A percentile compares a stretch with the other conserved stretches of the same genome.
Conservation (phyloP, 2,329 filamentous ascomycete species). For the Epichloe festucae region DNA sequence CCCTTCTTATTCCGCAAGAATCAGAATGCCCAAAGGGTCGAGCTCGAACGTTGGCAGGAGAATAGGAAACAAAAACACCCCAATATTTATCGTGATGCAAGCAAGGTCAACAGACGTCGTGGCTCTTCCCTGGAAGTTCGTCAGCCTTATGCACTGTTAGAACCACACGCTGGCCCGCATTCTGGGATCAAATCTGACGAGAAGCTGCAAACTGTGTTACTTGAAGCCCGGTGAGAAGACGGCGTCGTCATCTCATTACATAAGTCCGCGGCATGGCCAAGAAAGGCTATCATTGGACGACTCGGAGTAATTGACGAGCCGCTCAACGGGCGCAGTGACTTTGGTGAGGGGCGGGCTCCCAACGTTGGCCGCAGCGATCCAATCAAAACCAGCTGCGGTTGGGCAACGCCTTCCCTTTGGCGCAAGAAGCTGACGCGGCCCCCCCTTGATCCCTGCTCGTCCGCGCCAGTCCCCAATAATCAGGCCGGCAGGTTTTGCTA, state of each 20-base stretch:
- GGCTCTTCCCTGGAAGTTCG: constrained; percentile 8
- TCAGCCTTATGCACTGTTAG: constrained; percentile 8
- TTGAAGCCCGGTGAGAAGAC: neutral
- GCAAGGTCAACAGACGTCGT: constrained; percentile 1
- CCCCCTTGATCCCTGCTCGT: constrained; percentile 9
- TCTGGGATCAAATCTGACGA: constrained; percentile 1
- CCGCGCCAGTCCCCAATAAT: constrained; percentile 3
- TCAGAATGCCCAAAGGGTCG: too few species aligned
- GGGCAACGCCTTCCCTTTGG: constrained; percentile 1
- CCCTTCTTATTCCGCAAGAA: neutral
- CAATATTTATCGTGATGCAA: neutral
- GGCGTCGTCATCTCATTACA: constrained; percentile 7
- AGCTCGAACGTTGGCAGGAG: too few species aligned
- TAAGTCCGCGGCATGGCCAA: neutral
- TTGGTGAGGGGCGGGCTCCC: neutral
- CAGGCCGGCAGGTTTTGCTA: neutral
- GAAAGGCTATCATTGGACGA: neutral
- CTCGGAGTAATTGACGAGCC: neutral
- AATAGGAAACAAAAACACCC: too few species aligned
- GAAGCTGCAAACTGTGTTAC: neutral
- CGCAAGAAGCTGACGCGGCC: constrained; percentile 16
- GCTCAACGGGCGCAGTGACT: neutral
- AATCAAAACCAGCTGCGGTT: neutral
- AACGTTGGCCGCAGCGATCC: neutral
- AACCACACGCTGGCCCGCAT: neutral